Base-by-base conservation (phyloP, 768 basidiomycete genomes). In the Thelephora ganbajun region DNA sequence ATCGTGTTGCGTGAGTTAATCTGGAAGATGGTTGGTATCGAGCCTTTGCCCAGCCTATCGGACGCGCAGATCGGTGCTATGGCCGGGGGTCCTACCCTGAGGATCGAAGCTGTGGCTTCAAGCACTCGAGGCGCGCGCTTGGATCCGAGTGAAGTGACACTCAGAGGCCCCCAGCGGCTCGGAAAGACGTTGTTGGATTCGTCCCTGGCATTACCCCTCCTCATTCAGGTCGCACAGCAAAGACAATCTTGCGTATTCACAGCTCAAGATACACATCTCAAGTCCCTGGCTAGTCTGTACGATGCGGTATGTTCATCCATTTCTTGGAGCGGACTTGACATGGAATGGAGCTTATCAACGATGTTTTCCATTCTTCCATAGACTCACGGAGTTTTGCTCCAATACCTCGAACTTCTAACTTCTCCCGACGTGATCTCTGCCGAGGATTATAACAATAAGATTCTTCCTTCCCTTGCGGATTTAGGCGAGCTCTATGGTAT, bases 21-120 rank as follows among this genome's bases (percentile, higher is more conserved):
- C 45, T 84, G 80, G 75, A 88, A 90, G 60, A 94, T 97, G 90
- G 84, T 91, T 5, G 91, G 87, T 3, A 88, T 96, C 50, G 84
- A 94, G 57, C 89, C 91, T 3, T 68, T 96, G 45, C 87, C 89
- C 0, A 91, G 82, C 60, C 67, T 97, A 34, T 87, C 91, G 0
- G 90, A 96, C 51, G 71, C 80, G 0, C 93, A 98, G 62, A 79
- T 98, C 45, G 62, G 72, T 35, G 89, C 89, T 5, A 93, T 96
- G 80, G 88, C 86, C 5, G 90, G 93, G 42, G 96, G 96, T 3
- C 80, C 86, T 3, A 72, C 77, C 22, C 72, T 99, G 46, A 79
- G 91, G 26, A 80, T 83, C 37, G 94, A 98, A 66, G 85, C 89
- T 2, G 74, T 90, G 11, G 84, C 87, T n/a, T 87, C 86, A 1